A percentile compares a stretch with the other conserved stretches of the same genome.
phyloP scores from a whole-genome alignment of 1,139 yeast genomes.

The Sugiyamaella castrensis region DNA sequence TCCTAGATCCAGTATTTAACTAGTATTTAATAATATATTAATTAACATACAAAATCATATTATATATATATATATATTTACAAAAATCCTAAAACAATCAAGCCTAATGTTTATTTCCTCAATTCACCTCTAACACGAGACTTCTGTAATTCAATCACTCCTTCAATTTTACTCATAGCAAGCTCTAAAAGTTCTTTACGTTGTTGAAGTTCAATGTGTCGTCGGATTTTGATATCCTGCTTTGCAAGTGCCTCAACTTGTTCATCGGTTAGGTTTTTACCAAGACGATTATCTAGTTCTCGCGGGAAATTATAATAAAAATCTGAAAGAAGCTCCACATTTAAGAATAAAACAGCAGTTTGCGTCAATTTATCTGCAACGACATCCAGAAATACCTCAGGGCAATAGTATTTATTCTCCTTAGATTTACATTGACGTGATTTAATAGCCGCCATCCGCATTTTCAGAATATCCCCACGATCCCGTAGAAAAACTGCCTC shows the following conservation, averaged over 20 bases:
- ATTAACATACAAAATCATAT: neutral
- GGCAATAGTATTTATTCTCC: constrained; percentile 85
- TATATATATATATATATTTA: neutral
- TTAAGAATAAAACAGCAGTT: constrained; percentile 87
- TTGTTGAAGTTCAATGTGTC: constrained; percentile 90
- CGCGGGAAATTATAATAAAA: constrained; percentile 95
- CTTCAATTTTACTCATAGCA: constrained; percentile 82
- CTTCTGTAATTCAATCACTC: constrained; percentile 74
- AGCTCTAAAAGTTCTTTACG: constrained; percentile 82
- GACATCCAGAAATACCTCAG: constrained; percentile 89
- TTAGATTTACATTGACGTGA: constrained; percentile 72
- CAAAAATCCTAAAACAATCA: neutral
- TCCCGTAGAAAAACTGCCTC: constrained; percentile 82
- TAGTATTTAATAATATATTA: neutral
- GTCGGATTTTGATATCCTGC: constrained; percentile 87
- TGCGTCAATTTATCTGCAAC: constrained; percentile 88
- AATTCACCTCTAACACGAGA: constrained; percentile 10
- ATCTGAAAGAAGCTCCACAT: constrained; percentile 90
- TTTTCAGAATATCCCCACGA: constrained; percentile 64
- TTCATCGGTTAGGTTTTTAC: constrained; percentile 60
- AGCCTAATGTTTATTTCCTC: neutral
- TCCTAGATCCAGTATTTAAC: neutral
- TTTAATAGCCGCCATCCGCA: constrained; percentile 75
- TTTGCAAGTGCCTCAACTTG: constrained; percentile 88
- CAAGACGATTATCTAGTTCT: constrained; percentile 76